Conservation (phyloP, 495 filamentous ascomycete genomes). For the Cercophora sp. region DNA sequence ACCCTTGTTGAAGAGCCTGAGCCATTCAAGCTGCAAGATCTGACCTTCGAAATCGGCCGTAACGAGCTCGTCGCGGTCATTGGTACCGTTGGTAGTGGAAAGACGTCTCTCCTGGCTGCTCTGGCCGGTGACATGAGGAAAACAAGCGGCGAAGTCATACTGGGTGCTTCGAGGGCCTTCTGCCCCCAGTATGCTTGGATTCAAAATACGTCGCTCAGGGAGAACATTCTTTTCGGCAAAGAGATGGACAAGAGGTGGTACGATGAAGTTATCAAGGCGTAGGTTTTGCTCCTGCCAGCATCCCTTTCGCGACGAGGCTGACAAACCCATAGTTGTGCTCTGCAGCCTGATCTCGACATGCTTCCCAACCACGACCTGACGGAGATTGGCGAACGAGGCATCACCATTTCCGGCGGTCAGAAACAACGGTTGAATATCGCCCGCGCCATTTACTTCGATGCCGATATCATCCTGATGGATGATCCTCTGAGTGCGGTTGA, state of each 20-base stretch:
- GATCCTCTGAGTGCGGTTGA: constrained; percentile 81
- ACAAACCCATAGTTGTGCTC: constrained; percentile 56
- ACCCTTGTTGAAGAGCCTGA: constrained; percentile 55
- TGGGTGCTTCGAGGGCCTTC: constrained; percentile 78
- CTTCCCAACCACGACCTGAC: constrained; percentile 68
- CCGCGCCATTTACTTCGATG: constrained; percentile 78
- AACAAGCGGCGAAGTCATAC: constrained; percentile 64
- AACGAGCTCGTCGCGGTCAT: constrained; percentile 89
- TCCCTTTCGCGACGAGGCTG: not conserved
- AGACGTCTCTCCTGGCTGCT: constrained; percentile 85
- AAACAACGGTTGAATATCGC: constrained; percentile 83
- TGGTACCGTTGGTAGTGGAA: constrained; percentile 86
- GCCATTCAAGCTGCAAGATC: constrained; percentile 75
- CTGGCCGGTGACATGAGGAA: constrained; percentile 91
- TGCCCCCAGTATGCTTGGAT: constrained; percentile 99
- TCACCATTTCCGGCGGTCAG: constrained; percentile 79
- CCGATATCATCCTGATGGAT: constrained; percentile 79
- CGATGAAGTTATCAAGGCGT: constrained; percentile 50
- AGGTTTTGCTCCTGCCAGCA: constrained; percentile 16
- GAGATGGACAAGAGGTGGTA: constrained; percentile 67
- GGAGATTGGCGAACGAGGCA: constrained; percentile 75
- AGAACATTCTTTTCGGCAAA: constrained; percentile 91
- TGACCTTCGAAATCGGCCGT: constrained; percentile 69
- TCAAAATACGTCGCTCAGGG: constrained; percentile 77
- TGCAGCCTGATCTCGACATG: constrained; percentile 71